Conservation (phyloP, 2,329 filamentous ascomycete genomes). For the Graphiopsis chlorocephala region DNA sequence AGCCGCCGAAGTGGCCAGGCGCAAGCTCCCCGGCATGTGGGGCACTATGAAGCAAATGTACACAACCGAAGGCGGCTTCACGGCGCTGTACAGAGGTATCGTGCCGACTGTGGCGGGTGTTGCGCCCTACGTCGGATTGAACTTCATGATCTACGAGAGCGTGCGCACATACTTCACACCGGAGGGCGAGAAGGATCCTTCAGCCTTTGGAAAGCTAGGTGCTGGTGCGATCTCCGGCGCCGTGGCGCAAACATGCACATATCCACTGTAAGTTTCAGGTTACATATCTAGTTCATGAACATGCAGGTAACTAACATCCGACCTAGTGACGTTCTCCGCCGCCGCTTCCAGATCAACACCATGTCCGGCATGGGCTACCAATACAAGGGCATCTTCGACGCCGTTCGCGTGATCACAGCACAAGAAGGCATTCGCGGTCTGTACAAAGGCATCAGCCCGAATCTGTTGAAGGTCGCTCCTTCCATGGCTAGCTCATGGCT, state of each 20-base stretch:
- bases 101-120: slow-evolving; percentile 92
- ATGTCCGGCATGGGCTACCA: slow-evolving; percentile 98
- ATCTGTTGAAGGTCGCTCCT: slow-evolving; percentile 92
- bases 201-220: slow-evolving; percentile 72
- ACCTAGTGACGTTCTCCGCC: slow-evolving; percentile 78
- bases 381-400: slow-evolving; percentile 84
- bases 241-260: slow-evolving; percentile 95
- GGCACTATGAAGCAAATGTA: slow-evolving; percentile 80
- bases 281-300: background rate
- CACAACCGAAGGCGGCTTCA: slow-evolving; percentile 79
- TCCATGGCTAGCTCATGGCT: slow-evolving; percentile 99
- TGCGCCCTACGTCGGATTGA: slow-evolving; percentile 93
- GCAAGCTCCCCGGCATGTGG: slow-evolving; percentile 87
- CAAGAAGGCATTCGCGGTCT: slow-evolving; percentile 82
- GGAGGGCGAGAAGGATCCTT: slow-evolving; percentile 82
- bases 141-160: slow-evolving; percentile 98
- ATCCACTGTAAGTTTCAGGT: slow-evolving; percentile 74
- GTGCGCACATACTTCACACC: slow-evolving; percentile 80
- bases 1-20: slow-evolving; percentile 43
- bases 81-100: slow-evolving; percentile 90
- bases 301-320: background rate
- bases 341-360: slow-evolving; percentile 97
- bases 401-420: slow-evolving; percentile 73
- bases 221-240: slow-evolving; percentile 94
- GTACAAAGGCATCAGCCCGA: slow-evolving; percentile 95